These are phyloP conservation scores for Botrytis byssoidea DNA, from an alignment of 2,329 filamentous ascomycete species.

Conservation along the genomic window DNA sequence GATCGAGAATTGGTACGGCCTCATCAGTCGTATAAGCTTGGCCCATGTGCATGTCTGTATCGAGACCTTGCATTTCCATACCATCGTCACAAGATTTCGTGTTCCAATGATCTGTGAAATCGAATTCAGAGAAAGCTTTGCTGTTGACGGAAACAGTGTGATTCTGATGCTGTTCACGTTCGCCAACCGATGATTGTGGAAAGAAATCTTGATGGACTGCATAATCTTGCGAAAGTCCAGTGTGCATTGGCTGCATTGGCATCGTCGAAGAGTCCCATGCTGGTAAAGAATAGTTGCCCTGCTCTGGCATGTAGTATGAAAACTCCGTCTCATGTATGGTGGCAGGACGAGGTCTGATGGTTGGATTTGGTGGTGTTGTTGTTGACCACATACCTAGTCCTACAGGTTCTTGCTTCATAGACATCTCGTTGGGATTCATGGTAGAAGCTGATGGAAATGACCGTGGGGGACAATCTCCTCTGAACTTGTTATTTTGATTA, in stretches of 20 bases:
- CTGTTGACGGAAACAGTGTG: slow-evolving; percentile 17
- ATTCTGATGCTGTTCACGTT: slow-evolving; percentile 44
- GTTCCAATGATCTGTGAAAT: slow-evolving; percentile 47
- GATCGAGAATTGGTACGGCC: slow-evolving; percentile 59
- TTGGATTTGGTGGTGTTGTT: slow-evolving; percentile 46
- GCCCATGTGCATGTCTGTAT: slow-evolving; percentile 58
- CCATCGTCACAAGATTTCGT: slow-evolving; percentile 58
- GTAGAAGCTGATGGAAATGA: slow-evolving; percentile 44
- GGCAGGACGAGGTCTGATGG: slow-evolving; percentile 52
- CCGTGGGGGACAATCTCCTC: slow-evolving; percentile 46
- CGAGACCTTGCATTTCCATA: slow-evolving; percentile 54
- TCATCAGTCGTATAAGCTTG: slow-evolving; percentile 64
- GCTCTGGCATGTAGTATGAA: slow-evolving; percentile 56
- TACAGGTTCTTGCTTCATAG: slow-evolving; percentile 49
- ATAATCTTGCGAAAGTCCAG: slow-evolving; percentile 53
- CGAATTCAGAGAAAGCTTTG: slow-evolving; percentile 21
- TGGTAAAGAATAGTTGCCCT: slow-evolving; percentile 49
- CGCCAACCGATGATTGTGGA: slow-evolving; percentile 49
- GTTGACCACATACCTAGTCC: slow-evolving; percentile 54
- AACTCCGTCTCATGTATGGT: slow-evolving; percentile 60
- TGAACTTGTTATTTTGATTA: slow-evolving; percentile 49
- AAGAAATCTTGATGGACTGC: slow-evolving; percentile 60
- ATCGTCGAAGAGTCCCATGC: slow-evolving; percentile 58
- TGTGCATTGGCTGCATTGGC: slow-evolving; percentile 44
- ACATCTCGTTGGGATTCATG: slow-evolving; percentile 54